Base-by-base conservation (phyloP, 768 basidiomycete genomes). In the Collybia sordida region DNA sequence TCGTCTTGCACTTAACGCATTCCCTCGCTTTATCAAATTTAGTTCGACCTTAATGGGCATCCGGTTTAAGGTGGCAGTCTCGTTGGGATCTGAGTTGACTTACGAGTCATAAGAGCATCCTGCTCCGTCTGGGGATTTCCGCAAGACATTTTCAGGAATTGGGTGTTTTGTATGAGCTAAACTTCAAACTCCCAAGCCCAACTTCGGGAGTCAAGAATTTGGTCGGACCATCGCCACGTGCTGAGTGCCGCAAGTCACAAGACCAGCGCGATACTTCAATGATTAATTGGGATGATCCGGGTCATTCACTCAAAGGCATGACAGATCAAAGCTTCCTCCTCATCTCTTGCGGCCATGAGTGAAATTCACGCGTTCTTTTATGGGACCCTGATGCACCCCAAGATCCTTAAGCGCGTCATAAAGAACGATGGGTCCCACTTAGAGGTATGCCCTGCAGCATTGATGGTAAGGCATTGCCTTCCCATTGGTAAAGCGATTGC, bases 301-400 rank as follows among this genome's bases (percentile, higher is more conserved):
- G 9, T 31, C 14, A 11, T 31, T n/a, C n/a, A n/a, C n/a, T n/a
- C n/a, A n/a, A n/a, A 14, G 11, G 31, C 11, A 12, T 7, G 9
- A 31, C 17, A 11, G 43, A 44, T 21, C 40, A 9, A 36, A 21
- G 21, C 21, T n/a, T 9, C 14, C 23, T 35, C 14, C 28, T 4
- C 18, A 21, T 22, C 44, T 36, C 36, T 6, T 15, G 36, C 44
- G 21, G 21, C 9, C 23, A 47, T 47, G 45, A 35, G 35, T 22
- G 45, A 47, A 38, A 47, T 35, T 14, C 27, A 56, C 17, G 85
- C 85, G 15, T 95, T 94, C 67, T 89, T 93, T 72, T 93, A 95
- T 66, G 95, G 95, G 11, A 96, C 91, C 0, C 72, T 98, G 18
- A 84, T 95, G 77, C 91, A 94, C 59, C 93, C 93, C 5, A 80